These are phyloP conservation scores for Gossypium stocksii DNA, from an alignment of 345 rosid species.

Conservation along the genomic window DNA sequence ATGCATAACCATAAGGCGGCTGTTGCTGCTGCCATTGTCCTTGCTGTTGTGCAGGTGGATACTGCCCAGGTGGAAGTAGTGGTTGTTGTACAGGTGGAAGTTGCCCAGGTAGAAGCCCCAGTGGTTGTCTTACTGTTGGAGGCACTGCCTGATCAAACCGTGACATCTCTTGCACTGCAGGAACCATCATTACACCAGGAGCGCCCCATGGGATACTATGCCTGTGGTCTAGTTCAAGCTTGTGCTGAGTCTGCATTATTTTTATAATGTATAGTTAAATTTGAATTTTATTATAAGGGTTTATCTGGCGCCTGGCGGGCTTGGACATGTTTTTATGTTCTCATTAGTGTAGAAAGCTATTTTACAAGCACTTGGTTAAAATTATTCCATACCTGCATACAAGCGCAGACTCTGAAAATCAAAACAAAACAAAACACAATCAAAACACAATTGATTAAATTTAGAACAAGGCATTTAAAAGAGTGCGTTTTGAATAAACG, in stretches of 20 bases:
- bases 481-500: background rate
- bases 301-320: too few relatives aligned
- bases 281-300: background rate
- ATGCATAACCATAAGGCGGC: constrained; percentile 25
- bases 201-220: constrained; percentile 51
- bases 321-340: too few relatives aligned
- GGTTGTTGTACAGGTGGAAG: background rate
- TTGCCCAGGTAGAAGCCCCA: background rate
- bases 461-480: background rate
- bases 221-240: constrained; percentile 74
- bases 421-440: background rate
- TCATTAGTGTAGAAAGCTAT: too few relatives aligned
- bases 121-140: constrained; percentile 13
- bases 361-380: background rate
- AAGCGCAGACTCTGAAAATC: constrained; percentile 65
- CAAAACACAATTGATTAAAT: background rate
- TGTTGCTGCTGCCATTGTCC: constrained; percentile 16
- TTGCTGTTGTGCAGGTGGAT: constrained; percentile 15
- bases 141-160: constrained; percentile 49
- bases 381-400: constrained; percentile 58
- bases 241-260: constrained; percentile 60
- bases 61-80: background rate
- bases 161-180: constrained; percentile 65
- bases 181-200: constrained; percentile 43
- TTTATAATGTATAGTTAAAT: background rate